Percentiles rank a stretch among this genome's conserved stretches.
Evolutionary conservation across 257 asterid species (phyloP).

Genomic region (Lycium ferocissimum): DNA sequence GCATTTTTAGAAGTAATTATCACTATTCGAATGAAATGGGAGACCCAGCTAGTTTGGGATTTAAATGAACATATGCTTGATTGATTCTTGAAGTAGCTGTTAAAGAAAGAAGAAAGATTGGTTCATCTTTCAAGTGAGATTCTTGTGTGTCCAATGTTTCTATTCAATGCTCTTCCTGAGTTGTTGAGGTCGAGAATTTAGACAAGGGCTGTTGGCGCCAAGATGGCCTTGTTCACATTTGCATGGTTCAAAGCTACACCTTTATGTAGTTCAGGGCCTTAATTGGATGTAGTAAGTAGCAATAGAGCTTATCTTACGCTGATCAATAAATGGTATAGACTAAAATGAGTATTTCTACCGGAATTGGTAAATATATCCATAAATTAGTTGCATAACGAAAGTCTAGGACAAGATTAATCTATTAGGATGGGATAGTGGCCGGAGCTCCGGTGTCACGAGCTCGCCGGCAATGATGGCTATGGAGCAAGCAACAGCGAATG

Average conservation of each 20-base stretch:
- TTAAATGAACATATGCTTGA: not conserved
- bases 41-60: slow-evolving; percentile 1
- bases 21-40: not conserved
- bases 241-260: not conserved
- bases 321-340: not conserved
- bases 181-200: not conserved
- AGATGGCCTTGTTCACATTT: not conserved
- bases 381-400: not conserved
- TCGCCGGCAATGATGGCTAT: too few relatives aligned
- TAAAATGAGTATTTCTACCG: not conserved
- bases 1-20: not conserved
- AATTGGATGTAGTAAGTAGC: not conserved
- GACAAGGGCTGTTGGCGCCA: not conserved
- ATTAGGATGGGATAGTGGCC: not conserved
- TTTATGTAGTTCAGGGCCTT: slow-evolving; percentile 16
- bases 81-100: not conserved
- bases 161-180: slow-evolving; percentile 21
- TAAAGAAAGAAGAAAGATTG: not conserved
- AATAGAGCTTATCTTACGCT: not conserved
- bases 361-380: not conserved
- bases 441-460: too few relatives aligned
- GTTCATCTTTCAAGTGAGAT: slow-evolving; percentile 1
- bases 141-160: not conserved
- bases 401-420: not conserved
- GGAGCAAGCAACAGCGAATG: too few relatives aligned